A percentile compares a stretch with the other conserved stretches of the same genome.
phyloP scores from a whole-genome alignment of 345 rosid species.

The Ceriops zippeliana region DNA sequence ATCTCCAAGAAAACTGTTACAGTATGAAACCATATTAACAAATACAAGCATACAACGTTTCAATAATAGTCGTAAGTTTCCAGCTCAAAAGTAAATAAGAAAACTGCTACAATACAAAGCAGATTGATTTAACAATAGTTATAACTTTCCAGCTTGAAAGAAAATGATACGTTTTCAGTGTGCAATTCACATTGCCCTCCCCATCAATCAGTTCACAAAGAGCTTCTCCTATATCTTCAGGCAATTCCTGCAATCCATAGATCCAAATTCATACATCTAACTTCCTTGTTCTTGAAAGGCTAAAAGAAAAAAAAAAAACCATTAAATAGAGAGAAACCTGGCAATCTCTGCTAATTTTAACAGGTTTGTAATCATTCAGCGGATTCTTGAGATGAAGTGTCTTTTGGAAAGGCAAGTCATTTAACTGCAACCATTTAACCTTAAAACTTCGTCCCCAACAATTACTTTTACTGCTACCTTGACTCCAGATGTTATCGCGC shows the following conservation, averaged over 20 bases:
- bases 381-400: slow-evolving; percentile 95
- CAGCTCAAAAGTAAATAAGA: slow-evolving; percentile 8
- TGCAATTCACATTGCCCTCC: slow-evolving; percentile 43
- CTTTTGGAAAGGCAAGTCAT: slow-evolving; percentile 87
- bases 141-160: slow-evolving; percentile 8
- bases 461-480: slow-evolving; percentile 74
- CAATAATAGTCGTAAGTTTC: slow-evolving; percentile 5
- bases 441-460: slow-evolving; percentile 96
- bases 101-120: slow-evolving; percentile 20
- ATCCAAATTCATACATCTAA: slow-evolving; percentile 9
- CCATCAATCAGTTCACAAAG: slow-evolving; percentile 88
- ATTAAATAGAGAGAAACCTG: slow-evolving; percentile 49
- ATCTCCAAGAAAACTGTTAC: slow-evolving; percentile 38
- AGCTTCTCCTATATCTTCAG: slow-evolving; percentile 83
- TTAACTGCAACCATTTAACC: slow-evolving; percentile 80
- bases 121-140: slow-evolving; percentile 7
- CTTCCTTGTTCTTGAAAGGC: slow-evolving; percentile 4
- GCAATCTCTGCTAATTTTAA: slow-evolving; percentile 97
- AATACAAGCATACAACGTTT: slow-evolving; percentile 3
- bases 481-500: slow-evolving; percentile 85
- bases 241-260: slow-evolving; percentile 56
- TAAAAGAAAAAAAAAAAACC: slow-evolving; percentile 1
- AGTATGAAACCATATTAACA: slow-evolving; percentile 14
- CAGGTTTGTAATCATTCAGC: slow-evolving; percentile 86
- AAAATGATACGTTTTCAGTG: slow-evolving; percentile 45